phyloP scores from a whole-genome alignment of 306 rosid species.

The Rubus idaeus region DNA sequence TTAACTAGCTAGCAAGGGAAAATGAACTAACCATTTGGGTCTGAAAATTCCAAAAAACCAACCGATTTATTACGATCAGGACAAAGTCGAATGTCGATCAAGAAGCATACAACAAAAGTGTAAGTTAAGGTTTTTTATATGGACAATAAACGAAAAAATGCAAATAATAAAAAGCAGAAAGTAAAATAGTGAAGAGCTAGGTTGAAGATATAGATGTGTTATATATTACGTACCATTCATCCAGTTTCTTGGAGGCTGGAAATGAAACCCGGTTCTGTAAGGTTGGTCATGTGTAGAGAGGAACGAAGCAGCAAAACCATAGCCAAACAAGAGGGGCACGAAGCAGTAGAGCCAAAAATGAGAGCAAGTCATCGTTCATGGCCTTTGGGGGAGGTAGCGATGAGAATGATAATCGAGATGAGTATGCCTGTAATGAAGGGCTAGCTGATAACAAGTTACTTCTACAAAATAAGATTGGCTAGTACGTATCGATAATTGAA shows the following conservation, averaged over 20 bases:
- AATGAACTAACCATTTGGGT: slow-evolving; percentile 74
- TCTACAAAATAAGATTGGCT: too few species aligned
- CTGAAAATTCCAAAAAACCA: slow-evolving; percentile 41
- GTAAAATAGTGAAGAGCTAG: not conserved
- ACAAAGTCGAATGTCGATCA: not conserved
- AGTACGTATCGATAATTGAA: too few species aligned
- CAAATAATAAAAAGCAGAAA: not conserved
- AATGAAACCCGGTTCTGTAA: slow-evolving; percentile 75
- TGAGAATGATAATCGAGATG: too few species aligned
- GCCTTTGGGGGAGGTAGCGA: too few species aligned
- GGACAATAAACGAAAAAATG: not conserved
- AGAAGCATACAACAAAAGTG: not conserved
- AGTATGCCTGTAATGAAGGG: too few species aligned
- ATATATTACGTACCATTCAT: slow-evolving; percentile 54
- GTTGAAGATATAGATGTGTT: not conserved
- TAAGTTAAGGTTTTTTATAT: not conserved
- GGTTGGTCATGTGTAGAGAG: slow-evolving; percentile 37
- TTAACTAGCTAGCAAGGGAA: not conserved
- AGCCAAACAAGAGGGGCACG: too few species aligned
- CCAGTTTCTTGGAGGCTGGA: slow-evolving; percentile 84
- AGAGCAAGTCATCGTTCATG: too few species aligned
- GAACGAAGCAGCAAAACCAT: too few species aligned
- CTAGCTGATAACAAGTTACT: too few species aligned
- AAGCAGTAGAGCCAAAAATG: too few species aligned
- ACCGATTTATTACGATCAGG: slow-evolving; percentile 27